Percentiles rank a stretch among this genome's conserved stretches.
phyloP scores from a whole-genome alignment of 2,329 filamentous ascomycete species.

The Colletotrichum sp. region DNA sequence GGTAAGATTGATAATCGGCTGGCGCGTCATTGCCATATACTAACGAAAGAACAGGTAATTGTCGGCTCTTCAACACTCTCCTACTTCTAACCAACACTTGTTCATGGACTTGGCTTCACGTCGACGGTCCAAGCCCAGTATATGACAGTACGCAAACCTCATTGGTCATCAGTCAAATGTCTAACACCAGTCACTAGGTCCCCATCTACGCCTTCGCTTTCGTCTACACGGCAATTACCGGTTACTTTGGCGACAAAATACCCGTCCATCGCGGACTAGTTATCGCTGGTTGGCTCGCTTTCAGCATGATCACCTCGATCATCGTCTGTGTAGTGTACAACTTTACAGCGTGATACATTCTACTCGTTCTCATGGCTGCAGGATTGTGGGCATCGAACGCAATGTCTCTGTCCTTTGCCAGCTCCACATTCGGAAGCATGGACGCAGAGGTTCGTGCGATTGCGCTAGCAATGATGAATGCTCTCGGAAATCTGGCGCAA shows the following conservation, averaged over 20 bases:
- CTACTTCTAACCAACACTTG: conserved; percentile 38
- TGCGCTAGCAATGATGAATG: conserved; percentile 55
- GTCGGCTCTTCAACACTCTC: conserved; percentile 33
- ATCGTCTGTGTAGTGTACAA: conserved; percentile 53
- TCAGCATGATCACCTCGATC: conserved; percentile 41
- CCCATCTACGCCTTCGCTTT: conserved; percentile 60
- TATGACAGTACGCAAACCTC: conserved; percentile 38
- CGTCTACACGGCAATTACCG: conserved; percentile 49
- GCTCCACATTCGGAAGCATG: conserved; percentile 54
- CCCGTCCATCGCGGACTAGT: conserved; percentile 48
- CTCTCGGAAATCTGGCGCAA: conserved; percentile 57
- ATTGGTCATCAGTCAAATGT: accelerated
- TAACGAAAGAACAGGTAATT: conserved; percentile 28
- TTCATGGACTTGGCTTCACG: conserved; percentile 33
- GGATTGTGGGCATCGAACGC: conserved; percentile 60
- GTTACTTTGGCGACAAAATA: conserved; percentile 50
- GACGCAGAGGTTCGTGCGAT: conserved; percentile 50
- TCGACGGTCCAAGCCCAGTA: conserved; percentile 29
- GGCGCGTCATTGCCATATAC: conserved; percentile 20
- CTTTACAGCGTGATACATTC: conserved; percentile 54
- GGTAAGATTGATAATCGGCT: conserved; percentile 20
- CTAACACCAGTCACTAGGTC: conserved; percentile 25
- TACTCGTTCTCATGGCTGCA: conserved; percentile 59
- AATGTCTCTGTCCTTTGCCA: conserved; percentile 53
- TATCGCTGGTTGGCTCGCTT: conserved; percentile 50